Evolutionary conservation across 768 basidiomycete genomes (phyloP).

Genomic region (Boletus fagicola): DNA sequence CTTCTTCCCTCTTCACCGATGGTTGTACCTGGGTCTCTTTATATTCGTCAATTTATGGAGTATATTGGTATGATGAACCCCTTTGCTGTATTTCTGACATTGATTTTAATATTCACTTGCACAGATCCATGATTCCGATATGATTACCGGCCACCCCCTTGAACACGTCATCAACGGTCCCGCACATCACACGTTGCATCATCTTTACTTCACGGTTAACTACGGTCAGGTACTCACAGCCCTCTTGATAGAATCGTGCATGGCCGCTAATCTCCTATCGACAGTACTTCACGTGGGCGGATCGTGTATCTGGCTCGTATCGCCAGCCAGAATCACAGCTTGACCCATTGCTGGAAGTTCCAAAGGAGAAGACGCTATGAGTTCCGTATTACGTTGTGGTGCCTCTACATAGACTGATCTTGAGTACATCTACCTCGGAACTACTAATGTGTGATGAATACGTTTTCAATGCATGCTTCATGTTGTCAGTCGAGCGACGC

Average conservation of each 20-base stretch:
- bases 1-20: constrained; percentile 87
- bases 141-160: constrained; percentile 88
- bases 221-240: constrained; percentile 76
- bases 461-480: not conserved
- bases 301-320: constrained; percentile 80
- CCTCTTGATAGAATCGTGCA: not conserved
- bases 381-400: no score
- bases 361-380: constrained; percentile 31
- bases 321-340: constrained; percentile 80
- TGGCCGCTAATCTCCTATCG: constrained; percentile 19
- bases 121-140: constrained; percentile 98
- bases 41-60: constrained; percentile 92
- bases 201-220: constrained; percentile 95
- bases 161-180: constrained; percentile 97
- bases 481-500: not conserved
- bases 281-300: constrained; percentile 97
- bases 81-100: not conserved
- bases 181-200: constrained; percentile 95
- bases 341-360: constrained; percentile 76
- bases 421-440: constrained; percentile 16
- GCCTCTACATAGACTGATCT: constrained; percentile 6
- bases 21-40: constrained; percentile 81
- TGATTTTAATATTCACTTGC: not conserved
- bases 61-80: constrained; percentile 63
- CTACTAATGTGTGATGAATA: constrained; percentile 20